Evolutionary conservation across 2,329 filamentous ascomycete genomes (phyloP).

Genomic region (Chaetothyriales sp.): DNA sequence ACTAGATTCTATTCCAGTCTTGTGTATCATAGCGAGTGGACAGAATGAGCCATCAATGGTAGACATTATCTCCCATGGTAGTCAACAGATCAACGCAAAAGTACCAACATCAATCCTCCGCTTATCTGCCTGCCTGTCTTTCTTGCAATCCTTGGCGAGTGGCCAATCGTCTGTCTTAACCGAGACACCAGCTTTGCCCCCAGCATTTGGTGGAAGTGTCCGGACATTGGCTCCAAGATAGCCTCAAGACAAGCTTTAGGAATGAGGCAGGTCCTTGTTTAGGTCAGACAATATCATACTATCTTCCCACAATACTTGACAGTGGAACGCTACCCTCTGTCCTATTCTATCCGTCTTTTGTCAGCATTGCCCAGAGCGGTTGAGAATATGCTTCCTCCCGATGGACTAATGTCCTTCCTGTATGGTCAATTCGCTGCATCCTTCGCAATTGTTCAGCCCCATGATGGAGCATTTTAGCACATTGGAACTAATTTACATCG

Average conservation of each 20-base stretch:
- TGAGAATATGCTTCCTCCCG: not conserved
- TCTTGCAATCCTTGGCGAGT: not conserved
- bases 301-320: not conserved
- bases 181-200: too few species aligned
- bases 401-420: not conserved
- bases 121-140: not conserved
- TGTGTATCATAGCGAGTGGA: not conserved
- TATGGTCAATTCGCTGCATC: not conserved
- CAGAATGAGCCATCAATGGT: not conserved
- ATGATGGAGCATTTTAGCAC: too few species aligned
- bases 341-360: not conserved
- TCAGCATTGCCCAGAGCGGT: not conserved
- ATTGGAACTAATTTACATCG: too few species aligned
- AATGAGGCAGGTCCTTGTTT: not conserved
- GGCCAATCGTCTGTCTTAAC: not conserved
- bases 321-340: not conserved
- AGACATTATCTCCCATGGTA: not conserved
- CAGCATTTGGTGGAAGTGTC: not conserved
- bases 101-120: not conserved
- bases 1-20: not conserved
- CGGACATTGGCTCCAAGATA: not conserved
- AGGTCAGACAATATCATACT: not conserved
- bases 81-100: not conserved
- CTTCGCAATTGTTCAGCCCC: not conserved
- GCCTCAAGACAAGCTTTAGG: not conserved